A percentile compares a stretch with the other conserved stretches of the same genome.
phyloP scores from a whole-genome alignment of 495 filamentous ascomycete genomes.

The Trichodelitschia bisporula region DNA sequence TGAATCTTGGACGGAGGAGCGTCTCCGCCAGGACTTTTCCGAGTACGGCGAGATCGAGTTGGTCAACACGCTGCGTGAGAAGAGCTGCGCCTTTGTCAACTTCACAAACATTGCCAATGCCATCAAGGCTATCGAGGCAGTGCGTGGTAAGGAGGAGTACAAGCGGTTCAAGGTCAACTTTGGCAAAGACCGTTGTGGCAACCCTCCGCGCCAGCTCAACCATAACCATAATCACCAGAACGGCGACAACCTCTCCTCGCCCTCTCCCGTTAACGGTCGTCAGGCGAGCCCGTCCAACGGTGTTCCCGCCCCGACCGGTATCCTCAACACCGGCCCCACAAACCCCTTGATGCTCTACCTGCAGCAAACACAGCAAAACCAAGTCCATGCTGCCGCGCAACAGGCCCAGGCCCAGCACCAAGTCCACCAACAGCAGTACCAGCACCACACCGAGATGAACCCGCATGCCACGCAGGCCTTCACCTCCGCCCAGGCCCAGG shows the following conservation, averaged over 20 bases:
- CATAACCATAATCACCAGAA: slow-evolving; percentile 31
- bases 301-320: slow-evolving; percentile 30
- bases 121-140: slow-evolving; percentile 95
- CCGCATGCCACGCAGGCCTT: too few relatives aligned
- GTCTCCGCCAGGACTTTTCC: slow-evolving; percentile 84
- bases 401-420: slow-evolving; percentile 28
- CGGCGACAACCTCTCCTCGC: slow-evolving; percentile 22
- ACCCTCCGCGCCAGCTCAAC: slow-evolving; percentile 68
- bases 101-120: slow-evolving; percentile 99
- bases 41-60: slow-evolving; percentile 97
- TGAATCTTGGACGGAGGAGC: slow-evolving; percentile 90
- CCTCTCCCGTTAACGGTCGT: slow-evolving; percentile 33
- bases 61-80: slow-evolving; percentile 89
- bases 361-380: slow-evolving; percentile 32
- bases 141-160: slow-evolving; percentile 87
- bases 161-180: slow-evolving; percentile 98
- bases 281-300: slow-evolving; percentile 27
- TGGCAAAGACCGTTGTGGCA: slow-evolving; percentile 93
- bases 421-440: slow-evolving; percentile 28
- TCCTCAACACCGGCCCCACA: slow-evolving; percentile 54
- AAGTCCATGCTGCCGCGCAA: slow-evolving; percentile 20
- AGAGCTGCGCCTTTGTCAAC: slow-evolving; percentile 98
- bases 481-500: slow-evolving; percentile 33
- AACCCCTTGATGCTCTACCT: slow-evolving; percentile 94
- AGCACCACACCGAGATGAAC: too few relatives aligned